Evolutionary conservation across 345 rosid genomes (phyloP).

Genomic region (Camelina hispida): DNA sequence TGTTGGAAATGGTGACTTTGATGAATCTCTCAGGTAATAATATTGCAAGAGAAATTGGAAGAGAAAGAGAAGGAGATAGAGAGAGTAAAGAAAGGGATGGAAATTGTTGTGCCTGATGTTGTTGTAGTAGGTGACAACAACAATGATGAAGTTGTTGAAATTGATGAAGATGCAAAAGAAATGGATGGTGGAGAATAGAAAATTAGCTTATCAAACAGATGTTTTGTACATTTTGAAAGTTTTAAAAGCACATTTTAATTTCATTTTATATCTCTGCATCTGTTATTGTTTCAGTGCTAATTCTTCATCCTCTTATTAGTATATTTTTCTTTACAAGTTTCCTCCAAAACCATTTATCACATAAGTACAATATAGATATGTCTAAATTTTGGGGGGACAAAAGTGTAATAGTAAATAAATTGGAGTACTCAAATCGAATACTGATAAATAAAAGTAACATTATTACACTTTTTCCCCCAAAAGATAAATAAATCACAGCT

Average conservation of each 20-base stretch:
- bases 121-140: slow-evolving; percentile 31
- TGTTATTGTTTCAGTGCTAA: slow-evolving; percentile 3
- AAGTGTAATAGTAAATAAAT: too few species aligned
- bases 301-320: neutral
- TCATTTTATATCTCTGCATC: slow-evolving; percentile 14
- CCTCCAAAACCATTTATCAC: too few species aligned
- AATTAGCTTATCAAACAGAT: slow-evolving; percentile 31
- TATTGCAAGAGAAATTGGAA: slow-evolving; percentile 73
- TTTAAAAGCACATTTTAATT: slow-evolving; percentile 22
- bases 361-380: too few species aligned
- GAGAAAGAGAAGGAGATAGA: slow-evolving; percentile 69
- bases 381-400: too few species aligned
- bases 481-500: neutral
- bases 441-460: too few species aligned
- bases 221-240: slow-evolving; percentile 36
- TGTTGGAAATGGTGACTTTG: slow-evolving; percentile 4
- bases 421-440: too few species aligned
- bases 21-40: slow-evolving; percentile 56
- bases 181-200: slow-evolving; percentile 40
- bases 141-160: slow-evolving; percentile 42
- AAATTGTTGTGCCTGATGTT: slow-evolving; percentile 43
- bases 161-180: slow-evolving; percentile 42
- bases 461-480: neutral
- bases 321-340: too few species aligned
- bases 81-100: slow-evolving; percentile 50